Base-by-base conservation (phyloP, 805 yeast species). In the Sporopachydermia quercuum region DNA sequence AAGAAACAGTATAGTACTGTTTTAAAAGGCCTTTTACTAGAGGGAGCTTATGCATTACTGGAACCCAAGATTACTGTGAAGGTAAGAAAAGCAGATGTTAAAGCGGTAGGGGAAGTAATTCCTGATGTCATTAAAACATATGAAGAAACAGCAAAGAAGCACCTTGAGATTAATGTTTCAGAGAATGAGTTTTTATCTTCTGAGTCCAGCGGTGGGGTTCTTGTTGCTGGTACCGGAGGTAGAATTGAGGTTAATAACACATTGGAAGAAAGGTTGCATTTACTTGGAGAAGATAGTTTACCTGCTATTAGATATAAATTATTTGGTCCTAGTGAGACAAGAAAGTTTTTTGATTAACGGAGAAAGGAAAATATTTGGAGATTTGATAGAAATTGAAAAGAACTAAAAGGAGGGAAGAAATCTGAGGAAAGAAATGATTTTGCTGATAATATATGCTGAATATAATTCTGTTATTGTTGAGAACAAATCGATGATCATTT, bases 221-320 rank as follows among this genome's bases (percentile, higher is more conserved):
- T 85, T 37, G 68, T 84, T 37, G 58, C 71, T 41, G 82, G 81
- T 55, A 71, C 71, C 30, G 58, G 71, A 35, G 94, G 93, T 40
- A 84, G 81, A 63, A 86, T 91, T 49, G 87, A 80, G 51, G 84
- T 91, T 42, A 70, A 83, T 63, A 91, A 91, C 67, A 87, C 98
- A 37, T 71, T 91, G 53, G 96, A 86, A 54, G 96, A 87, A 68
- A 83, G 99, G 65, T 74, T 91, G 54, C 72, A 78, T 52, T 63
- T 91, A 45, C 70, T 91, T 52, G 71, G 81, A 33, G 81, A 82
- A 57, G 83, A 76, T 53, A 81, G 95, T 4, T 73, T 91, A 49
- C 99, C 99, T 38, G 93, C 87, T 41, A 76, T 91, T 47, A 78
- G 97, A 65, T 68, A 82, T 46, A 94, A 87, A 54, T 65, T 89